phyloP scores from a whole-genome alignment of 176 grass and related monocot genomes.

The Aegilops umbellulata region DNA sequence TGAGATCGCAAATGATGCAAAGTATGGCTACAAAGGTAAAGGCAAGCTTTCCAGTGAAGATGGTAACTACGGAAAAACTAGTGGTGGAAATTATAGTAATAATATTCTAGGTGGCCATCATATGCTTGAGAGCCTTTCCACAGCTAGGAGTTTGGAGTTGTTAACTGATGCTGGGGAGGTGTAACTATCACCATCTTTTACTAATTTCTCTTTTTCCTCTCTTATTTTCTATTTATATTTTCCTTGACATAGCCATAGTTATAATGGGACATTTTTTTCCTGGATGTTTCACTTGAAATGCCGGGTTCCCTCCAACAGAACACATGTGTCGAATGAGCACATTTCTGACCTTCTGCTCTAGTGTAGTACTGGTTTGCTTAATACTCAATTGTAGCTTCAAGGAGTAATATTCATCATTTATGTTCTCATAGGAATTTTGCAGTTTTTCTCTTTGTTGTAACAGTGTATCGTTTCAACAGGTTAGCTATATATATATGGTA shows the following conservation, averaged over 20 bases:
- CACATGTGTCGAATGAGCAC: neutral
- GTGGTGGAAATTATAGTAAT: neutral
- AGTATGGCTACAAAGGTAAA: neutral
- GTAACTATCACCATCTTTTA: neutral
- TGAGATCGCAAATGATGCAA: conserved; percentile 3
- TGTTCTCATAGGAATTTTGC: neutral
- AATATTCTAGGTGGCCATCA: neutral
- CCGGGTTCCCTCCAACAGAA: neutral
- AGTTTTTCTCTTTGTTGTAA: neutral
- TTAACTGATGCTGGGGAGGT: neutral
- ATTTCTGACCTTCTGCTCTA: neutral
- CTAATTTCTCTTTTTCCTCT: too few relatives aligned
- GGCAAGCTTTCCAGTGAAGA: neutral
- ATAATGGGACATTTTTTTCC: too few relatives aligned
- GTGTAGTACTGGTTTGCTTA: neutral
- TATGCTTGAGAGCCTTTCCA: neutral
- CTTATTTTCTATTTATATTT: too few relatives aligned
- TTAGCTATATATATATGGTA: neutral
- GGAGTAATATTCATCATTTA: neutral
- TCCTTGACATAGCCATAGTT: too few relatives aligned
- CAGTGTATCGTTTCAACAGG: neutral
- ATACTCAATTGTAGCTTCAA: neutral
- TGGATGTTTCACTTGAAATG: neutral
- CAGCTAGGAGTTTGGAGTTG: neutral
- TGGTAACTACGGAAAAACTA: neutral